A percentile compares a stretch with the other conserved stretches of the same genome.
phyloP scores from a whole-genome alignment of 768 basidiomycete species.

The Ramaria sp. region DNA sequence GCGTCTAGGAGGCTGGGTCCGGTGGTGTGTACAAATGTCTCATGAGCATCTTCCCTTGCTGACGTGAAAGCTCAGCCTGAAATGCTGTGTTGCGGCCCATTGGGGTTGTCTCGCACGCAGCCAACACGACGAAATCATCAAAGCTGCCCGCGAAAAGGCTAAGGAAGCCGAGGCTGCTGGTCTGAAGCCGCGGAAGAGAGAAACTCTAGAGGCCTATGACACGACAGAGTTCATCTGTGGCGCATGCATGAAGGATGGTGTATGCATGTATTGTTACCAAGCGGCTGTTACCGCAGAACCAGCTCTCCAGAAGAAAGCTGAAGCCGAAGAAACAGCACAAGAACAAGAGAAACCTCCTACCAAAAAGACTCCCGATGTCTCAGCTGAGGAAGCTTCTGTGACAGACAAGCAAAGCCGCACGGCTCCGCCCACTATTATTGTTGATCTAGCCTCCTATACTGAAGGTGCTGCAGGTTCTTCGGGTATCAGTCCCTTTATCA shows the following conservation, averaged over 20 bases:
- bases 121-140: constrained; percentile 65
- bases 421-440: neutral
- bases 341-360: neutral
- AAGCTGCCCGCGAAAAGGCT: constrained; percentile 41
- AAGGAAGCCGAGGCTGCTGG: constrained; percentile 9
- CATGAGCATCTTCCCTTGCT: neutral
- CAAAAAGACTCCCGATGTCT: neutral
- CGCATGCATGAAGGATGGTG: constrained; percentile 62
- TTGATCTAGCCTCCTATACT: neutral
- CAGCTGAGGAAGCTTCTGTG: neutral
- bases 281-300: constrained; percentile 40
- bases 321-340: constrained; percentile 9
- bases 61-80: constrained; percentile 36
- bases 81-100: constrained; percentile 67
- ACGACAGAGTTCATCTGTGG: constrained; percentile 76
- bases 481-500: neutral
- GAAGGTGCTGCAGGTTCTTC: neutral
- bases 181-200: constrained; percentile 32
- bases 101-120: constrained; percentile 61
- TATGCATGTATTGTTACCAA: constrained; percentile 69
- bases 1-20: constrained; percentile 70
- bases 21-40: constrained; percentile 47
- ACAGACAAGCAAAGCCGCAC: neutral
- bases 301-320: constrained; percentile 16
- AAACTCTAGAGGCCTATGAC: constrained; percentile 37